Conservation (phyloP, 1,284 basidiomycete genomes). For the Gomphus bonarii region DNA sequence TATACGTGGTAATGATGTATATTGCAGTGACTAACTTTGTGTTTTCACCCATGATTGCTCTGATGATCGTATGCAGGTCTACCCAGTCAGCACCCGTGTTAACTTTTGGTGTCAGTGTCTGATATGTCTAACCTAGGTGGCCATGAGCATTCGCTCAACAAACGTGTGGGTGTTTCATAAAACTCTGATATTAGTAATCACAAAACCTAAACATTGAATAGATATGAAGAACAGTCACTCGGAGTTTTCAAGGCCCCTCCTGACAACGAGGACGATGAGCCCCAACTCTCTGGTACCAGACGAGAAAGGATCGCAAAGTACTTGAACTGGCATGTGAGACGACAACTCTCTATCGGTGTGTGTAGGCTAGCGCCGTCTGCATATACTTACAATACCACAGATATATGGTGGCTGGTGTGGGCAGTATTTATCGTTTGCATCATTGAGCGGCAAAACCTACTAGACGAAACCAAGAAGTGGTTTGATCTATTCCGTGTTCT, state of each 20-base stretch:
- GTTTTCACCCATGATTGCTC: not conserved
- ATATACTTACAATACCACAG: conserved; percentile 20
- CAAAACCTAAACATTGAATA: not conserved
- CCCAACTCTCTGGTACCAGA: conserved; percentile 18
- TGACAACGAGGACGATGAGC: conserved; percentile 33
- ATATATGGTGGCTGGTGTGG: conserved; percentile 85
- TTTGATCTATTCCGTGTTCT: conserved; percentile 72
- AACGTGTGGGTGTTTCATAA: conserved; percentile 46
- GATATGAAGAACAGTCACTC: conserved; percentile 82
- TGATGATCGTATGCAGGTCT: conserved; percentile 70
- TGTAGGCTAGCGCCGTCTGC: conserved; percentile 8
- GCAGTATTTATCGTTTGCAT: conserved; percentile 80
- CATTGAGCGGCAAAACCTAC: conserved; percentile 65
- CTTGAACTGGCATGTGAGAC: conserved; percentile 69
- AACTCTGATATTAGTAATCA: not conserved
- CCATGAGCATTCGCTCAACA: conserved; percentile 77
- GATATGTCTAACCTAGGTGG: not conserved
- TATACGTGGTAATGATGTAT: conserved; percentile 89
- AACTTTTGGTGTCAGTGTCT: conserved; percentile 32
- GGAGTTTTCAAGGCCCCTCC: conserved; percentile 57
- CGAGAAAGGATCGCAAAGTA: conserved; percentile 62
- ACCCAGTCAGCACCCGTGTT: conserved; percentile 9
- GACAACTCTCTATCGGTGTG: conserved; percentile 81
- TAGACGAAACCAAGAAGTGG: conserved; percentile 43
- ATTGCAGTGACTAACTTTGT: conserved; percentile 56